Conservation (phyloP, 108 stramenopile species). For the Stephanodiscus minutulus region DNA sequence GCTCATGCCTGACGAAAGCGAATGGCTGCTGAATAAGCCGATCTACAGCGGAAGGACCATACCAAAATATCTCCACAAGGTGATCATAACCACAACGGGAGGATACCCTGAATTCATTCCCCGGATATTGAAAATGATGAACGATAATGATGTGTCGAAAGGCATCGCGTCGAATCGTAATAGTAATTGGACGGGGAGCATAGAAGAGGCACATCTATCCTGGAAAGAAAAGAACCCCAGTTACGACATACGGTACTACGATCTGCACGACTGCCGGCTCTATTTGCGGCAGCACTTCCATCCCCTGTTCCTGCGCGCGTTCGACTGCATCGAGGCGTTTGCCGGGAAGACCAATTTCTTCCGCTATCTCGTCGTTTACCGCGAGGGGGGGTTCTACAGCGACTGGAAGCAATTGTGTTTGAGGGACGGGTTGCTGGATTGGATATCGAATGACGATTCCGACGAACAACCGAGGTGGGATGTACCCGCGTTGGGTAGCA, state of each 20-base stretch:
- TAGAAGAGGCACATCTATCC: constrained; percentile 16
- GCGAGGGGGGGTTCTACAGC: constrained; percentile 49
- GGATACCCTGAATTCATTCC: not conserved
- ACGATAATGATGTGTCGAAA: not conserved
- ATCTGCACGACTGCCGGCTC: constrained; percentile 1
- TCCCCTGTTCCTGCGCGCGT: constrained; percentile 27
- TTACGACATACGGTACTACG: constrained; percentile 18
- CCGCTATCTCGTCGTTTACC: constrained; percentile 35
- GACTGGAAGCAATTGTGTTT: constrained; percentile 30
- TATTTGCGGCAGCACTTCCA: constrained; percentile 18
- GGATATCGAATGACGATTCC: not conserved
- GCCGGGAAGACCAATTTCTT: constrained; percentile 46
- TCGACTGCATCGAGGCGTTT: constrained; percentile 35
- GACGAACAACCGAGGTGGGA: not conserved
- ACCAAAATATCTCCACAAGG: not conserved
- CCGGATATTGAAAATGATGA: not conserved
- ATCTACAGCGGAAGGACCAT: not conserved
- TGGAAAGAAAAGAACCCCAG: constrained; percentile 21
- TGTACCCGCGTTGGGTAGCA: not conserved
- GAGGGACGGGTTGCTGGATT: constrained; percentile 4
- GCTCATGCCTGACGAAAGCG: too few relatives aligned
- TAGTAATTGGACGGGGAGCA: not conserved
- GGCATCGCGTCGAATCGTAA: not conserved
- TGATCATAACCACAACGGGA: not conserved
- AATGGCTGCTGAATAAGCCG: too few relatives aligned